Evolutionary conservation across 768 basidiomycete species (phyloP), one percentile per base, ranked within the genome.

Genomic region (Collybia nuda): DNA sequence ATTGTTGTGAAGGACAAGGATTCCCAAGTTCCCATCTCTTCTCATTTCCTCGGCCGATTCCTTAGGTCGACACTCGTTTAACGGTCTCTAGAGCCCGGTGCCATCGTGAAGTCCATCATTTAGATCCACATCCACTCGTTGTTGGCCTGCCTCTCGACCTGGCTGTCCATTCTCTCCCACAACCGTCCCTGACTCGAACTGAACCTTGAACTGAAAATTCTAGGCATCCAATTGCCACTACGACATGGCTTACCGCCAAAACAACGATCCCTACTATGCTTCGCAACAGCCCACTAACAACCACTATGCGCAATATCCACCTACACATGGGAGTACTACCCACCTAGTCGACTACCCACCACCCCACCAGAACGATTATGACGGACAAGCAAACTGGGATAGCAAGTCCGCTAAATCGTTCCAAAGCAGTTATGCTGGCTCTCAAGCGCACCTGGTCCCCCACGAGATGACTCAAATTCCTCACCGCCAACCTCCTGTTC

Each of bases 401-500:
- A 58, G 65, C 24, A 76, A 73, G 60, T 84, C 81, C 4, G 68
- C 73, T 40, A 81, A 83, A 52, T 87, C 85, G 22, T 80, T 80
- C 63, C 77, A 83, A 63, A 86, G 84, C 58, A 79, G 77, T 64
- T 79, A 77, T 58, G 76, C 75, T 56, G 82, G 85, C 66, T 90
- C 89, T 4, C 86, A 90, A 59, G 80, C 73, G 22, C 87, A 90
- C 62, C 81, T 90, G 56, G 81, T 82, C 47, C 78, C 85, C 23
- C 79, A 87, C 47, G 85, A 79, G 56, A 79, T 81, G 78, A 73
- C 72, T 64, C 79, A 84, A 57, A 74, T 73, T 45, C 52, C 61
- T 44, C 51, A 68, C 6, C 56, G 62, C 39, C 64, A 68, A 2
- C 79, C 85, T 11, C 80, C 83, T 7, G 67, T 86, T 28, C 85